phyloP scores from a whole-genome alignment of 352 stramenopile species.

The Pythium folliculosum region DNA sequence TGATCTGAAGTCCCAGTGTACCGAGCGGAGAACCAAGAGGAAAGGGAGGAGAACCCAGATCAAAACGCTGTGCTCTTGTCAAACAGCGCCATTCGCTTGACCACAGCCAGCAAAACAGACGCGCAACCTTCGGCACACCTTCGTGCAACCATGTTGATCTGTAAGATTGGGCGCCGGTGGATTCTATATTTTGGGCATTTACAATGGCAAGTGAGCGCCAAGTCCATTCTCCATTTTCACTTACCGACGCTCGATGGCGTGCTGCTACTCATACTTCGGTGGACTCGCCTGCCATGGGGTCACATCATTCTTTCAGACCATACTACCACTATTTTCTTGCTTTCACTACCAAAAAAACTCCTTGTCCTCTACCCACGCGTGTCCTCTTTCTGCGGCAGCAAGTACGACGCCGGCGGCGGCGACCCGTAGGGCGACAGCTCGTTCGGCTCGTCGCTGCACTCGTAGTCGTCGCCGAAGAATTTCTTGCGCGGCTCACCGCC shows the following conservation, averaged over 20 bases:
- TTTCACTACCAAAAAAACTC: constrained; percentile 7
- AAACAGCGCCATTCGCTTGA: constrained; percentile 1
- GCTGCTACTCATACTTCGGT: neutral
- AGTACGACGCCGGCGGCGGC: constrained; percentile 16
- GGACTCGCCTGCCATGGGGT: neutral
- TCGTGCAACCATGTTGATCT: neutral
- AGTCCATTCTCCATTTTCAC: neutral
- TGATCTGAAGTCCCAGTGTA: neutral
- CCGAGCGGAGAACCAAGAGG: neutral
- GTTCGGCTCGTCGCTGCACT: constrained; percentile 12
- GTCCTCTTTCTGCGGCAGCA: constrained; percentile 22
- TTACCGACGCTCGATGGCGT: neutral
- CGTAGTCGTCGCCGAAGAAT: constrained; percentile 26
- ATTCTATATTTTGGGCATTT: constrained; percentile 3
- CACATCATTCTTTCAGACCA: no score
- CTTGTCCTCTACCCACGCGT: constrained; percentile 13
- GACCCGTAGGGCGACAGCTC: constrained; percentile 30
- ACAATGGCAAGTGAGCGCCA: neutral
- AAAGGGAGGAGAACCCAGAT: neutral
- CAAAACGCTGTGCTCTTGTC: neutral
- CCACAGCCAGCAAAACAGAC: neutral
- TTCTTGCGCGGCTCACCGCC: neutral
- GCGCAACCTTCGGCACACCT: neutral
- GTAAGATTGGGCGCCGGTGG: neutral
- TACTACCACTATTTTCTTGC: no score